Conservation (phyloP, 768 basidiomycete species). For the Dictyophora rubrovolvata region DNA sequence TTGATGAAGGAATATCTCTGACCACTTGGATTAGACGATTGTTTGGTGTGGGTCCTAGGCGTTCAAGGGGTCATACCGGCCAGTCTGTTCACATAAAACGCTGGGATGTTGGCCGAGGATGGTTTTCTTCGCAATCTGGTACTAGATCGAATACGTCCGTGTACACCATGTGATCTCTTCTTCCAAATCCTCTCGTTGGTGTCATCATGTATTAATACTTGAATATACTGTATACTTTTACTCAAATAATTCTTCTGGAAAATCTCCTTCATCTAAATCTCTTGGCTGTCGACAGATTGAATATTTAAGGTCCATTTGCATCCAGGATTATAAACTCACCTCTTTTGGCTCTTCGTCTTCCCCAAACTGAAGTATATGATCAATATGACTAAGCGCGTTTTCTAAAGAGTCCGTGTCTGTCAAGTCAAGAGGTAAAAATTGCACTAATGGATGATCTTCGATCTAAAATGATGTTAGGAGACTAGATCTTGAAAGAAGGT, state of each 20-base stretch:
- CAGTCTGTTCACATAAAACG: slow-evolving; percentile 6
- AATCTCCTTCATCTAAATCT: slow-evolving; percentile 91
- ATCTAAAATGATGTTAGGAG: slow-evolving; percentile 46
- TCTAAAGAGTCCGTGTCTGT: slow-evolving; percentile 84
- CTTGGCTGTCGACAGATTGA: slow-evolving; percentile 47
- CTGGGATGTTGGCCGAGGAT: not conserved
- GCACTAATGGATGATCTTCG: slow-evolving; percentile 96
- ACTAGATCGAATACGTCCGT: not conserved
- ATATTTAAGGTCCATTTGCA: slow-evolving; percentile 8
- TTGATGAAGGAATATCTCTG: slow-evolving; percentile 5
- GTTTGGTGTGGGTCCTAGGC: slow-evolving; percentile 6
- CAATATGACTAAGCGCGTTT: slow-evolving; percentile 87
- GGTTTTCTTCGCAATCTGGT: not conserved
- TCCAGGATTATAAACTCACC: slow-evolving; percentile 32
- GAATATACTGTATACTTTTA: slow-evolving; percentile 19
- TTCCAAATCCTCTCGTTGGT: not conserved
- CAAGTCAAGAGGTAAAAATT: slow-evolving; percentile 91
- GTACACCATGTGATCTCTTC: slow-evolving; percentile 1
- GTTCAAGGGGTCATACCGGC: slow-evolving; percentile 1
- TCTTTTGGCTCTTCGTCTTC: slow-evolving; percentile 97
- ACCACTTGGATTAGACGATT: slow-evolving; percentile 6
- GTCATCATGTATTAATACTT: not conserved
- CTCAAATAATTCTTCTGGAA: slow-evolving; percentile 50
- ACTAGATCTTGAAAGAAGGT: not conserved
- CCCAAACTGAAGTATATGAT: slow-evolving; percentile 97